Evolutionary conservation across 2,329 filamentous ascomycete genomes (phyloP), one percentile per base, ranked within the genome.

Genomic region (Falciphora oryzae): DNA sequence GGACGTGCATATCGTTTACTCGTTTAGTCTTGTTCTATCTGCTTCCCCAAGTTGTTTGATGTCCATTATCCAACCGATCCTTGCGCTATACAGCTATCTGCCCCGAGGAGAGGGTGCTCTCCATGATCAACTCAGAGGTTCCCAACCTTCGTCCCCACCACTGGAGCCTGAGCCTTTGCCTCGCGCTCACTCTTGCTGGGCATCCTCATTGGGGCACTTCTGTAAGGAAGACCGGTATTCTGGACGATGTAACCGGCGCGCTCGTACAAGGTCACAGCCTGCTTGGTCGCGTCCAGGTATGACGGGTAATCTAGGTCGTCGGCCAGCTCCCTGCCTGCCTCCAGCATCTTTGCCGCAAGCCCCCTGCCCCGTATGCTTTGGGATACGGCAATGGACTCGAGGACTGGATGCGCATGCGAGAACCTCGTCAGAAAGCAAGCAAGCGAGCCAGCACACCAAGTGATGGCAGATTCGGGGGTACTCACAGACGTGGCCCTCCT

Each of bases 401-500:
- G 28, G 18, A 57, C 62, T 63, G 27, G 38, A 22, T 56, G 61
- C 56, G 44, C 29, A 44, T 6, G 50, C 16, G 13, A n/a, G 25
- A 14, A 50, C 6, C 29, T 8, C 25, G 13, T 44, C 32, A 25
- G 4, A 14, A 29, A n/a, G 7, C n/a, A 16, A 44, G 27, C 53
- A 13, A 31, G 32, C 25, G 14, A 25, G n/a, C 38, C 35, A 22
- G 28, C n/a, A 25, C 18, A 18, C 1, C 7, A 18, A 29, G 11
- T 11, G 13, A 10, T 29, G n/a, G 5, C n/a, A 16, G 25, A n/a
- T n/a, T 25, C 32, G 59, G 35, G 18, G 32, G 44, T 10, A 63
- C 62, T 63, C 25, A 63, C 62, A 63, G 35, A 63, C 16, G 53
- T 63, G 62, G 50, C 29, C n/a, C 29, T 22, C 22, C 14, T 58